phyloP scores from a whole-genome alignment of 495 filamentous ascomycete species.

The Podospora pseudopauciseta region DNA sequence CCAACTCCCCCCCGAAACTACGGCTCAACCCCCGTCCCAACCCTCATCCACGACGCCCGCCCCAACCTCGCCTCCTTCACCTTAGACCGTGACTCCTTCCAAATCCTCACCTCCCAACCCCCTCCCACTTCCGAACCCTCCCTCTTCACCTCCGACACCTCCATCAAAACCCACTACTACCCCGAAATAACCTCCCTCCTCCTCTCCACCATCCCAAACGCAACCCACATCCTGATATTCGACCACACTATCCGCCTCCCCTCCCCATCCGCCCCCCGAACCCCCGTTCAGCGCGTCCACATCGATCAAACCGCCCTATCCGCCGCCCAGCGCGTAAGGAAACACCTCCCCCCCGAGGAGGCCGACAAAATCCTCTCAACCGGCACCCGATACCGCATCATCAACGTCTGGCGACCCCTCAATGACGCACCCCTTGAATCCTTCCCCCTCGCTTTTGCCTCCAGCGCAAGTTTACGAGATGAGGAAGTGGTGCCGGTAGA shows the following conservation, averaged over 20 bases:
- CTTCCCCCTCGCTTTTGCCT: conserved; percentile 68
- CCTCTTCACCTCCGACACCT: conserved; percentile 58
- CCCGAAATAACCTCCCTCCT: conserved; percentile 72
- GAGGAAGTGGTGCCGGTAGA: conserved; percentile 67
- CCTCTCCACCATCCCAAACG: conserved; percentile 56
- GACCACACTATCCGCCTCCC: conserved; percentile 81
- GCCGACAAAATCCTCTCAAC: conserved; percentile 50
- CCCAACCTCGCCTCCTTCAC: conserved; percentile 59
- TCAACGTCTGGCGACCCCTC: conserved; percentile 85
- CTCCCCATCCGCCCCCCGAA: conserved; percentile 47
- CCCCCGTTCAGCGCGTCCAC: conserved; percentile 69
- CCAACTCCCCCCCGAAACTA: conserved; percentile 61
- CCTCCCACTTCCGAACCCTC: conserved; percentile 50
- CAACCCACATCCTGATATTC: conserved; percentile 66
- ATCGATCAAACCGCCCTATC: conserved; percentile 77
- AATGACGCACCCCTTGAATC: conserved; percentile 64
- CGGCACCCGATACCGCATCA: conserved; percentile 65
- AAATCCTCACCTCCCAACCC: conserved; percentile 49
- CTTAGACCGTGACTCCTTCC: conserved; percentile 73
- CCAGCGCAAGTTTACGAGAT: conserved; percentile 54
- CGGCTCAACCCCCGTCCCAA: conserved; percentile 42
- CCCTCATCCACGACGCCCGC: conserved; percentile 48
- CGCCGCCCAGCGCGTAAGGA: conserved; percentile 58
- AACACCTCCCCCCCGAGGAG: conserved; percentile 54
- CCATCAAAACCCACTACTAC: conserved; percentile 70